A percentile compares a stretch with the other conserved stretches of the same genome.
phyloP scores from a whole-genome alignment of 2,329 filamentous ascomycete species.

The Paecilomyces formosus region DNA sequence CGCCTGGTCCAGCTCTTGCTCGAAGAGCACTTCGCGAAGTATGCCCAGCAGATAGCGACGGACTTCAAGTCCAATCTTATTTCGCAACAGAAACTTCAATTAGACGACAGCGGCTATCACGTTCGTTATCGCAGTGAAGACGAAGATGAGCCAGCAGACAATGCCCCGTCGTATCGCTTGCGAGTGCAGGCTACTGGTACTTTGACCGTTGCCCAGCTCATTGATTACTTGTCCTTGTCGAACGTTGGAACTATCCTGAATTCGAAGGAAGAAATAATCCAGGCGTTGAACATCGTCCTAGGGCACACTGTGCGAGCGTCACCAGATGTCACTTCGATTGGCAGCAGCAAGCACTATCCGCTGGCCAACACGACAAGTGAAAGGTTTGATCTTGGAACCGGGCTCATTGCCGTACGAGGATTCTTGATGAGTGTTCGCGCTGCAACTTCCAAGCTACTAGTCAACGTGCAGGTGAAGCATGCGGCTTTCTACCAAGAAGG shows the following conservation, averaged over 20 bases:
- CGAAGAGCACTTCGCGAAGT: constrained; percentile 23
- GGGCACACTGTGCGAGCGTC: constrained; percentile 41
- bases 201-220: constrained; percentile 33
- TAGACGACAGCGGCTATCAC: constrained; percentile 13
- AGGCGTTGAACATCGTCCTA: constrained; percentile 53
- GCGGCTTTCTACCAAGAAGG: constrained; percentile 50
- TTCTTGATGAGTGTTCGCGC: constrained; percentile 57
- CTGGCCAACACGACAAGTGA: constrained; percentile 25
- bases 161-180: constrained; percentile 20
- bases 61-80: constrained; percentile 34
- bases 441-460: constrained; percentile 48
- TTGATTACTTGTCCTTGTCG: constrained; percentile 36
- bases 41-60: constrained; percentile 25
- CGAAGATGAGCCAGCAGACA: constrained; percentile 25
- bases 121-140: constrained; percentile 28
- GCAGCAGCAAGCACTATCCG: constrained; percentile 48
- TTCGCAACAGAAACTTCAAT: constrained; percentile 18
- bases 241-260: constrained; percentile 27
- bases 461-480: constrained; percentile 58
- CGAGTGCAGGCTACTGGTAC: constrained; percentile 24
- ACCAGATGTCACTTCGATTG: constrained; percentile 38
- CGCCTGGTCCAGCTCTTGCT: constrained; percentile 42
- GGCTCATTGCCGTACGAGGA: constrained; percentile 52
- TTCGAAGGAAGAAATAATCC: constrained; percentile 45
- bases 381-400: constrained; percentile 37